Evolutionary conservation across 106 monocot genomes (phyloP).

Genomic region (Allium cepa): DNA sequence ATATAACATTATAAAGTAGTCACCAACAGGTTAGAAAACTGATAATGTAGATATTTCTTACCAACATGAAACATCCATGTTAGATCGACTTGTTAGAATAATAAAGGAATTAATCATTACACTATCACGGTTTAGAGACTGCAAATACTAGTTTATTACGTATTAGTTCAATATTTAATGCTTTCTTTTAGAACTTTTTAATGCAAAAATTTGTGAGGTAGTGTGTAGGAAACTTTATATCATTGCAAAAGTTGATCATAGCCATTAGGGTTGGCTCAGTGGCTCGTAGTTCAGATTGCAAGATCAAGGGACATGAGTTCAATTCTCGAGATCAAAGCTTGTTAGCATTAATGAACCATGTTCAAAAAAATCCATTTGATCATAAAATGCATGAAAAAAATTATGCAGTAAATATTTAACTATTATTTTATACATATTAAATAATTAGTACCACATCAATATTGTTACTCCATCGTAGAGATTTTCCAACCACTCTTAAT

Average conservation of each 20-base stretch:
- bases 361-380: no score
- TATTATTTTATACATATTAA: no score
- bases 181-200: not conserved
- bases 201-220: not conserved
- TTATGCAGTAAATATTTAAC: no score
- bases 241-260: not conserved
- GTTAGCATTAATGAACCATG: no score
- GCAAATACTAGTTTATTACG: not conserved
- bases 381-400: no score
- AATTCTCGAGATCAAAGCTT: no score
- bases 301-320: no score
- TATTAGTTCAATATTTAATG: not conserved
- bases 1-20: not conserved
- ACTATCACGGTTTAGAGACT: not conserved
- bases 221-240: not conserved
- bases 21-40: not conserved
- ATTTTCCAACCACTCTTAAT: no score
- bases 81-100: not conserved
- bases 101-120: slow-evolving; percentile 1
- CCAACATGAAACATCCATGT: not conserved
- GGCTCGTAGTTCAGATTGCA: no score
- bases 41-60: not conserved
- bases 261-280: no score
- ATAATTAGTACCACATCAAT: no score
- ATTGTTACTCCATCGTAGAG: no score